A percentile compares a stretch with the other conserved stretches of the same genome.
Evolutionary conservation across 768 basidiomycete genomes (phyloP).

Genomic region (Leucosporidium creatinivorum): DNA sequence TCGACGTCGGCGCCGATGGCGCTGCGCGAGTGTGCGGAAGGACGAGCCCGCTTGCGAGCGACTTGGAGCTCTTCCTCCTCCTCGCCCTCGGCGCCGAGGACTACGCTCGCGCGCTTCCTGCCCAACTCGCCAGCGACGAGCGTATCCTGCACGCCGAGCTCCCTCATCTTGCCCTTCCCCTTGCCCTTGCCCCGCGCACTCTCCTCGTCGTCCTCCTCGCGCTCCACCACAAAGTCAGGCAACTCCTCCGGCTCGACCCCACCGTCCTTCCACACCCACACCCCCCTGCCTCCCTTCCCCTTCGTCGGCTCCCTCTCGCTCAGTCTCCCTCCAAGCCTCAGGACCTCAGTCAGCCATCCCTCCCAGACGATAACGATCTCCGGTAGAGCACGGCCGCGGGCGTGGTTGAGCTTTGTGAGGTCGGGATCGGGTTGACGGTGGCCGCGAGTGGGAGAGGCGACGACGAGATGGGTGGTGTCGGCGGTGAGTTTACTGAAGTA

Average conservation of each 20-base stretch:
- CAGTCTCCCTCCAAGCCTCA: conserved; percentile 11
- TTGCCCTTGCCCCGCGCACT: neutral
- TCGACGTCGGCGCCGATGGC: too few relatives aligned
- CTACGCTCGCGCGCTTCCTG: too few relatives aligned
- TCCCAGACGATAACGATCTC: conserved; percentile 23
- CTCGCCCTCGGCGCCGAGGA: neutral
- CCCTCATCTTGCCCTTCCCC: neutral
- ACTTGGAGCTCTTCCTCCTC: neutral
- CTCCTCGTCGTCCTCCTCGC: neutral
- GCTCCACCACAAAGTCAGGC: neutral
- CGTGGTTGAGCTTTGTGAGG: conserved; percentile 15
- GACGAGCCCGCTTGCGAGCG: too few relatives aligned
- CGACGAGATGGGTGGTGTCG: conserved; percentile 17
- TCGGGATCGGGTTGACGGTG: conserved; percentile 15
- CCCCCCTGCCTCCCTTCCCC: neutral
- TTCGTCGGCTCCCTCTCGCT: too few relatives aligned
- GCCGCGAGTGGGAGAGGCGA: conserved; percentile 16
- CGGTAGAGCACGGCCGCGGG: neutral
- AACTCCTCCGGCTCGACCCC: conserved; percentile 3
- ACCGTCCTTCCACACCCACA: conserved; percentile 5
- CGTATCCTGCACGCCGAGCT: neutral
- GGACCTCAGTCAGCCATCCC: conserved; percentile 23
- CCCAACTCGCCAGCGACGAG: neutral
- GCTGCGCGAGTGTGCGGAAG: too few relatives aligned
- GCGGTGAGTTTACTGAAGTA: neutral